Evolutionary conservation across 2,329 filamentous ascomycete genomes (phyloP), one percentile per base, ranked within the genome.

Genomic region (Chaetomium sp.): DNA sequence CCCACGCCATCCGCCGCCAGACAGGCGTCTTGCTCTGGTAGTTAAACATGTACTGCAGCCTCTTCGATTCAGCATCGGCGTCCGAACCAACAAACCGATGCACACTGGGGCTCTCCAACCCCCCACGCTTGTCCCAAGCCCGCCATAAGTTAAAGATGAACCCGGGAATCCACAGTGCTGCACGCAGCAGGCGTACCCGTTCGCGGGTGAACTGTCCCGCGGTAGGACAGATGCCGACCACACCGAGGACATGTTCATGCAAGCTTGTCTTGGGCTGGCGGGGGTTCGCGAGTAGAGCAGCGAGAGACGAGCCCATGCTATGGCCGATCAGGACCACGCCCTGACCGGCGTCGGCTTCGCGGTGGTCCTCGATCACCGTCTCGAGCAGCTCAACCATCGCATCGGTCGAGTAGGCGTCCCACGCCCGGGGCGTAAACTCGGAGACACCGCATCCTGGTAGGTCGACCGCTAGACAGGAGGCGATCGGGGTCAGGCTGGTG

Each of bases 391-490:
- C 86, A 4, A 81, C 82, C 32, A 97, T 76, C 1, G 88, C 84
- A 42, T 90, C 82, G 1, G 86, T 83, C 0, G 82, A 86, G 69
- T 97, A 99, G 6, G 92, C 90, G 44, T 83, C 79, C 85, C 88
- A 91, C 27, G 78, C 70, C 12, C 75, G 82, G 19, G 87, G 86
- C 12, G 79, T 75, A 70, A 92, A 95, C 7, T 79, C 74, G 2
- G 92, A 96, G 27, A 86, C 76, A 35, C 94, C 94, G 65, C 91
- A 95, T 41, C 94, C 94, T 1, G 94, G 92, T 4, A 96, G 77
- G 68, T 99, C 94, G 60, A 97, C 84, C 4, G 90, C 88, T 41
- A 95, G 78, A 68, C 91, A 95, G 48, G 91, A 86, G 10, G 88
- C 90, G 49, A 91, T 76, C 67, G 95, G 90, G 50, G 88, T 82